Conservation (phyloP, 768 basidiomycete species). For the Mycena chlorophos region DNA sequence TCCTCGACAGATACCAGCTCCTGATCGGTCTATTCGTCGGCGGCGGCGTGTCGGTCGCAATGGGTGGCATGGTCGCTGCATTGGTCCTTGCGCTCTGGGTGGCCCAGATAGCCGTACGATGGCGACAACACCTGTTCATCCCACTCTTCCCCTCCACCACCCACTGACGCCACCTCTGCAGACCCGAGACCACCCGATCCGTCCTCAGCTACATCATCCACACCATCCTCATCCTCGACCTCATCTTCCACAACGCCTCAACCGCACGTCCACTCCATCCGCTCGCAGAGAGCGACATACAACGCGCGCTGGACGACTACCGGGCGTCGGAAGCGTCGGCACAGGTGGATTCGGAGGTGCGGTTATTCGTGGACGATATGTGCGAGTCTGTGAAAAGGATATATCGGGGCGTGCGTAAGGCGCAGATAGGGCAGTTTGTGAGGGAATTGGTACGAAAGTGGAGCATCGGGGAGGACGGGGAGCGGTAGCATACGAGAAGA, state of each 20-base stretch:
- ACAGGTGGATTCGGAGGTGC: slow-evolving; percentile 1
- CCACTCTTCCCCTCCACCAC: background rate
- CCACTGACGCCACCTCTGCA: background rate
- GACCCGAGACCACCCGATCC: background rate
- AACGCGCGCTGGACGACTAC: background rate
- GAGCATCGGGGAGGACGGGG: no score
- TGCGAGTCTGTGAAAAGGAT: background rate
- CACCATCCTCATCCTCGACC: slow-evolving; percentile 1
- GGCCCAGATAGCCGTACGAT: background rate
- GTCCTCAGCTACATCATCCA: background rate
- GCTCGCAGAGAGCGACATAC: background rate
- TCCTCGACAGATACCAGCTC: background rate
- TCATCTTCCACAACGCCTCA: background rate
- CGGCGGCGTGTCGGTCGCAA: background rate
- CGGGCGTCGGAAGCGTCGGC: background rate
- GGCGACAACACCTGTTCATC: background rate
- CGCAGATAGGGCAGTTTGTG: background rate
- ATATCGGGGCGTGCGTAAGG: background rate
- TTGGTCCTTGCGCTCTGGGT: background rate
- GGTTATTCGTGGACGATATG: background rate
- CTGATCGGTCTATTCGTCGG: background rate
- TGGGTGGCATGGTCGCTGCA: background rate
- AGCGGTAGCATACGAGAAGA: no score
- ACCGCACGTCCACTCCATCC: background rate
- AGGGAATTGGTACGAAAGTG: background rate